Conservation (phyloP, 1,284 basidiomycete genomes). For the Filobasidium uniguttulatum region DNA sequence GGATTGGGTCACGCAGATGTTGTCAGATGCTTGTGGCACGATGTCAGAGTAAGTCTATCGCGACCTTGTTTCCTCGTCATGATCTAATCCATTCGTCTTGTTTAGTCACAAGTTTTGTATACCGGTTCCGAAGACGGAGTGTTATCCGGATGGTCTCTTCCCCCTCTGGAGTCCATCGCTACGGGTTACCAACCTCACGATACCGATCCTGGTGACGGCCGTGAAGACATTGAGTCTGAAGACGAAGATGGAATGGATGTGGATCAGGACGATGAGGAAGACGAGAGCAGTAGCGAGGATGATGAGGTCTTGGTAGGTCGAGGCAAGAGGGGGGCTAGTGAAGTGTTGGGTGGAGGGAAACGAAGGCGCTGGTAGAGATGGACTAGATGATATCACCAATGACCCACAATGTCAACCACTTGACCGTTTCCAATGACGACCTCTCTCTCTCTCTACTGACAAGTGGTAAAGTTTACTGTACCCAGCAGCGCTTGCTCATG, state of each 20-base stretch:
- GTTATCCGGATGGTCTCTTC: slow-evolving; percentile 34
- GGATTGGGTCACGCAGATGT: slow-evolving; percentile 31
- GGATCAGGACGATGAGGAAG: slow-evolving; percentile 14
- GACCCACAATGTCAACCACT: no score
- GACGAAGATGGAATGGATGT: slow-evolving; percentile 24
- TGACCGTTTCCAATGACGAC: no score
- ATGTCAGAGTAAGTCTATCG: slow-evolving; percentile 18
- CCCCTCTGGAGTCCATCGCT: background rate
- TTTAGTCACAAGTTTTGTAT: slow-evolving; percentile 32
- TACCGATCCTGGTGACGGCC: slow-evolving; percentile 26
- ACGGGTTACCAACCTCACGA: slow-evolving; percentile 30
- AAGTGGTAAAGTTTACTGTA: no score
- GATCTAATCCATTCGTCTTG: background rate
- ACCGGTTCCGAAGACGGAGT: slow-evolving; percentile 38
- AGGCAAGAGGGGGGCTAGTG: slow-evolving; percentile 12
- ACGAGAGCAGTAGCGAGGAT: slow-evolving; percentile 13
- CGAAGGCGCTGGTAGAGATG: no score
- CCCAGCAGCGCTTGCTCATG: no score
- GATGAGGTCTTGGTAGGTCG: slow-evolving; percentile 5
- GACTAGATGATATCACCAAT: no score
- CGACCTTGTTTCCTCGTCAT: background rate
- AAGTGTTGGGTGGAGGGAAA: slow-evolving; percentile 10
- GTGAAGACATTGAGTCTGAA: slow-evolving; percentile 25
- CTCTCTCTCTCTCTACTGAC: no score
- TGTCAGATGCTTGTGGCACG: slow-evolving; percentile 33